These are phyloP conservation scores for Castanea sativa DNA, from an alignment of 306 rosid species.

Conservation along the genomic window DNA sequence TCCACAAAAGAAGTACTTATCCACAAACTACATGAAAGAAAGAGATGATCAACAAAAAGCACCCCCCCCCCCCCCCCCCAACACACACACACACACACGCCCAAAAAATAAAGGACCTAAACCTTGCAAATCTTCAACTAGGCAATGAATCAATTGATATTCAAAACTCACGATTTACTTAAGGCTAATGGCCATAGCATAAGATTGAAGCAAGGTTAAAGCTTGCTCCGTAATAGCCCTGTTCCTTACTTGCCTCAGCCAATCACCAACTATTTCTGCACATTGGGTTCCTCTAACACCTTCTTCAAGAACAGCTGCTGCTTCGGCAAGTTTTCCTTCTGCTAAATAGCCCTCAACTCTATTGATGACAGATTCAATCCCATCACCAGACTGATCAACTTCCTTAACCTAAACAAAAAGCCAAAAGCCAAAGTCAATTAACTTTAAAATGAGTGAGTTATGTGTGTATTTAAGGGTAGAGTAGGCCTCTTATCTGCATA, in stretches of 20 bases:
- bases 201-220: constrained; percentile 71
- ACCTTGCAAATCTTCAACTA: too few relatives aligned
- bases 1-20: too few relatives aligned
- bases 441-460: constrained; percentile 1
- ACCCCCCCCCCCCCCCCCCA: too few relatives aligned
- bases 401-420: constrained; percentile 58
- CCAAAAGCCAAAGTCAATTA: constrained; percentile 22
- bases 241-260: constrained; percentile 79
- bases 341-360: constrained; percentile 77
- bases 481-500: constrained; percentile 29
- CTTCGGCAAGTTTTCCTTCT: constrained; percentile 82
- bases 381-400: constrained; percentile 71
- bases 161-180: constrained; percentile 33
- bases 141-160: constrained; percentile 22
- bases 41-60: too few relatives aligned
- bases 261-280: constrained; percentile 60
- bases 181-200: constrained; percentile 74
- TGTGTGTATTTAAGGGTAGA: neutral
- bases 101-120: too few relatives aligned
- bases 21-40: too few relatives aligned
- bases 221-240: constrained; percentile 98
- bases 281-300: constrained; percentile 77
- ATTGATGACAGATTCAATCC: constrained; percentile 80
- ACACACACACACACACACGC: too few relatives aligned
- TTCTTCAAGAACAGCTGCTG: constrained; percentile 85